Evolutionary conservation across 768 basidiomycete species (phyloP).

Genomic region (Galerina marginata): DNA sequence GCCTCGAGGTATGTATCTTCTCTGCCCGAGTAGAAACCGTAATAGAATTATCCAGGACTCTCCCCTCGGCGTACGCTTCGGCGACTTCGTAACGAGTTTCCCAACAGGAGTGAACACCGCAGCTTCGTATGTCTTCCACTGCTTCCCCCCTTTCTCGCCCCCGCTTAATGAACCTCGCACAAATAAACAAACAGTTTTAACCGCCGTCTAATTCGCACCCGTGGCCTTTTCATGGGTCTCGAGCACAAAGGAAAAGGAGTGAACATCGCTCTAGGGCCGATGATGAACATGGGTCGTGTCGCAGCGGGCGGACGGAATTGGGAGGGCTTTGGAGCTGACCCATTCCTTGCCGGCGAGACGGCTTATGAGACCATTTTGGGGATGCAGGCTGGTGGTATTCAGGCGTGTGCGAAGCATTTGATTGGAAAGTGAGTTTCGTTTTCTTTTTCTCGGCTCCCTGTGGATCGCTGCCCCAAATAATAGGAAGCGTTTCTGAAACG

Average conservation of each 20-base stretch:
- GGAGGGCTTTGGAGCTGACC: conserved; percentile 96
- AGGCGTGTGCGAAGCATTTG: conserved; percentile 87
- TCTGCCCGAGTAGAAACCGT: background rate
- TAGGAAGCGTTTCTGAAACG: background rate
- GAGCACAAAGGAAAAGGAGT: conserved; percentile 88
- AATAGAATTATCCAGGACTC: conserved; percentile 50
- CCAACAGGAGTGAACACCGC: conserved; percentile 87
- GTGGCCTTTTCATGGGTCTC: conserved; percentile 79
- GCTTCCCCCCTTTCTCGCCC: background rate
- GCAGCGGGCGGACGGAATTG: conserved; percentile 87
- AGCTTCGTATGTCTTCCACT: conserved; percentile 60
- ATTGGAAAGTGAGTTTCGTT: conserved; percentile 67
- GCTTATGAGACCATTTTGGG: conserved; percentile 85
- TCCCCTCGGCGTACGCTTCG: conserved; percentile 78
- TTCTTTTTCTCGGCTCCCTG: background rate
- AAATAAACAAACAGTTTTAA: conserved; percentile 59
- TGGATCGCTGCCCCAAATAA: background rate
- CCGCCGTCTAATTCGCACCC: conserved; percentile 74
- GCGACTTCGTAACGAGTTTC: conserved; percentile 77
- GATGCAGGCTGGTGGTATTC: conserved; percentile 78
- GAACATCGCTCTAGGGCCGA: conserved; percentile 77
- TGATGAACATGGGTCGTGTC: conserved; percentile 88
- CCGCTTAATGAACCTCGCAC: conserved; percentile 1
- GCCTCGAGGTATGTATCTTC: conserved; percentile 58
- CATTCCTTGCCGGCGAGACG: conserved; percentile 80